Evolutionary conservation across 192 early-diverging fungal genomes (phyloP).

Genomic region (Coemansia aciculifera): DNA sequence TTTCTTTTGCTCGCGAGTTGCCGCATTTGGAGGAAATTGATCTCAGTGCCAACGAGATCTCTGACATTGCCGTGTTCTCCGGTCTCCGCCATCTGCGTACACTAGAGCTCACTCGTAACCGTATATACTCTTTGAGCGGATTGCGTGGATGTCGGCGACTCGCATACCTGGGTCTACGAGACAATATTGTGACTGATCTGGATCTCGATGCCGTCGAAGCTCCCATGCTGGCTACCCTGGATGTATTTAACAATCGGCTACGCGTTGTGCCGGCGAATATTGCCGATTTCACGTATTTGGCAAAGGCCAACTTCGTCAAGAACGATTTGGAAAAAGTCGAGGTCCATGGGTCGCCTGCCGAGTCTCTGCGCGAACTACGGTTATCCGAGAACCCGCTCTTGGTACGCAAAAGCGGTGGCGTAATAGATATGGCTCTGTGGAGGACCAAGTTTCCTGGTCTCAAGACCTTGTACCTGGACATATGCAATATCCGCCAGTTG

Average conservation of each 20-base stretch:
- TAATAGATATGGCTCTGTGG: slow-evolving; percentile 37
- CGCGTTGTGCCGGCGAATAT: slow-evolving; percentile 41
- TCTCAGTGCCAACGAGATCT: slow-evolving; percentile 48
- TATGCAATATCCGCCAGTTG: slow-evolving; percentile 42
- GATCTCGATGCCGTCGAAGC: slow-evolving; percentile 38
- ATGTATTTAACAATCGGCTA: slow-evolving; percentile 46
- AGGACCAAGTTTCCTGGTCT: slow-evolving; percentile 39
- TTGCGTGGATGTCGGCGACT: slow-evolving; percentile 44
- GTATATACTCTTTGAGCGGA: slow-evolving; percentile 33
- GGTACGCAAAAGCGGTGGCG: slow-evolving; percentile 35
- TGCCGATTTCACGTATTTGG: slow-evolving; percentile 32
- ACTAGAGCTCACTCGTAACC: slow-evolving; percentile 44
- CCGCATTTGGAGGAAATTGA: slow-evolving; percentile 53
- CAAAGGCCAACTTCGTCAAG: slow-evolving; percentile 35
- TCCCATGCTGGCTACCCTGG: slow-evolving; percentile 41
- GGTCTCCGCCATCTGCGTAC: slow-evolving; percentile 45
- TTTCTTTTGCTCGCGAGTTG: slow-evolving; percentile 50
- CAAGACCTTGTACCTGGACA: slow-evolving; percentile 49
- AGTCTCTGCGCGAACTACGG: slow-evolving; percentile 43
- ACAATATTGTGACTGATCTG: slow-evolving; percentile 40
- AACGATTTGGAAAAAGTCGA: slow-evolving; percentile 50
- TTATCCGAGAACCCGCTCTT: slow-evolving; percentile 49
- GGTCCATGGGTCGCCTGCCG: slow-evolving; percentile 32
- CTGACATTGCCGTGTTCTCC: slow-evolving; percentile 48
- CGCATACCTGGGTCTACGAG: slow-evolving; percentile 35